Evolutionary conservation across 164 flowering plant species (phyloP), one percentile per base, ranked within the genome.

Genomic region (Cinnamomum chago): DNA sequence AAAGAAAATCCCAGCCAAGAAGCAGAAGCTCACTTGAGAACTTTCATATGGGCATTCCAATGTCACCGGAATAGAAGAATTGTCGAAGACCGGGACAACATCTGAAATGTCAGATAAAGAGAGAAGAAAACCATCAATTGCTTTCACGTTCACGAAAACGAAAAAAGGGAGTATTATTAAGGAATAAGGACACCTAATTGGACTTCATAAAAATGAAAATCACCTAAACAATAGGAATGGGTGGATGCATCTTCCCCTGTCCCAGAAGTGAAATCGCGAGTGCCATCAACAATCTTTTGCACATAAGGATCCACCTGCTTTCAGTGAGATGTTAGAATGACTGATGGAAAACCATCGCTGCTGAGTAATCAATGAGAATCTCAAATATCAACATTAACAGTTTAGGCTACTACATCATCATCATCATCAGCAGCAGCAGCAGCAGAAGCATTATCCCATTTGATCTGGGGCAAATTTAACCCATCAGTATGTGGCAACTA

Each of bases 81-180:
- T n/a, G 15, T 74, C 72, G 68, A 74, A 27, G 58, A 74, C 72
- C 0, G 76, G 76, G 7, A 74, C 40, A 58, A 74, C 58, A 74
- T 74, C 76, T 74, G 76, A 68, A 74, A 68, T 67, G 55, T 28
- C 55, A 71, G 35, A 30, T n/a, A 5, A 68, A 60, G 52, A 67
- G 55, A 55, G 40, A 18, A 60, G 11, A 58, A 71, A 58, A 22
- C 24, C 2, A 15, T 25, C 22, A 67, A 58, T 14, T 6, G 47
- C 62, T 28, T 25, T 10, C 7, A 33, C 35, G 5, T 25, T 18
- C 7, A 33, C 35, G 0, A 17, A 67, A 23, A n/a, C n/a, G n/a
- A n/a, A 18, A 67, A 13, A 24, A 24, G 25, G 13, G 27, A 13
- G 30, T 66, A 2, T 40, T 5, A 40, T 0, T 5, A 67, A 13